Base-by-base conservation (phyloP, 176 grass and related monocot species). In the Pontederia crassipes region DNA sequence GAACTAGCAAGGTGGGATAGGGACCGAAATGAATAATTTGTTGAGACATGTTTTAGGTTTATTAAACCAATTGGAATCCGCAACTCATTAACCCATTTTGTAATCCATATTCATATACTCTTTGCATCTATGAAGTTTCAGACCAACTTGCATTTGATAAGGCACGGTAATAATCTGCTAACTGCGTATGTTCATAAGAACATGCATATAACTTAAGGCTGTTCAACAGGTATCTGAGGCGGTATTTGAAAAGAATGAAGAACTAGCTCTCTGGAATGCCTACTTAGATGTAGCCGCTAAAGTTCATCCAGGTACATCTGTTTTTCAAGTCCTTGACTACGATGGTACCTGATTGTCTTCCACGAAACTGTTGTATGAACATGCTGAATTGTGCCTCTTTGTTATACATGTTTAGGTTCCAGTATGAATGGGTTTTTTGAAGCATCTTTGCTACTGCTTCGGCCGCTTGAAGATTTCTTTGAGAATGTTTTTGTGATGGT, bases 381-480 rank as follows among this genome's bases (percentile, higher is more conserved):
- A 52, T 11, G 1, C 72, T 18, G 59, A 32, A 49, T 47, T 9
- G 48, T 55, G 47, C 45, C 54, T 65, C 2, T 12, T 76, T 66
- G 55, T 14, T 61, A 45, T 47, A 2, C 60, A 26, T 68, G 18
- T 53, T 77, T 80, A 96, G 92, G 78, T 18, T 69, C 87, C 17
- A 76, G 84, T 70, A 67, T 96, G 50, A 78, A 72, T 80, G 76
- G 66, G 51, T 96, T 96, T 28, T 70, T 57, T 0, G 60, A 88
- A 32, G 83, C 81, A 24, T 96, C 92, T 54, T 57, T 90, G 51
- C 24, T 78, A 17, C 75, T 96, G 62, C 71, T 85, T 62, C 84
- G 82, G 50, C 87, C 92, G 10, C 70, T 96, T 27, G 83, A 96
- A 55, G 92, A 96, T 90, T 96, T 96, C 73, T 96, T 96, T 62